phyloP scores from a whole-genome alignment of 352 stramenopile species.

The Plasmopara viticola region DNA sequence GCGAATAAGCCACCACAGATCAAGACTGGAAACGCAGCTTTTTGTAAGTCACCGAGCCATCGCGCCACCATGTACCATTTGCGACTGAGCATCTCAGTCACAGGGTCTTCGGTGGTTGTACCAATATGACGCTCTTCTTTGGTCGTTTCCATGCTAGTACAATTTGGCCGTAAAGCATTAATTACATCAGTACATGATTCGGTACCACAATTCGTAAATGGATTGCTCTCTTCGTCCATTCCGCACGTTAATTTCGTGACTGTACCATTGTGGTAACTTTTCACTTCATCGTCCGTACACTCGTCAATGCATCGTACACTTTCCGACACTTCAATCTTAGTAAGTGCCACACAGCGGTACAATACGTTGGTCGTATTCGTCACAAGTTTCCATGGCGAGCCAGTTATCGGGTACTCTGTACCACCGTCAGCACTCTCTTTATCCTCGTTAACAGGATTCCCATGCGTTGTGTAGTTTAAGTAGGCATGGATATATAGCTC shows the following conservation, averaged over 20 bases:
- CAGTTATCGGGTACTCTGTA: constrained; percentile 46
- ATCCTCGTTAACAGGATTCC: constrained; percentile 32
- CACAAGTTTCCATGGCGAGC: constrained; percentile 54
- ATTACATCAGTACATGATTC: constrained; percentile 42
- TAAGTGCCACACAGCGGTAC: constrained; percentile 67
- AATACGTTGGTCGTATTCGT: constrained; percentile 61
- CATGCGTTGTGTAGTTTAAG: constrained; percentile 37
- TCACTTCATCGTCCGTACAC: constrained; percentile 38
- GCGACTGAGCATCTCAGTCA: constrained; percentile 54
- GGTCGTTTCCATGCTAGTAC: constrained; percentile 45
- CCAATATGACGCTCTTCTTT: constrained; percentile 39
- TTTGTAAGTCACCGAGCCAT: constrained; percentile 74
- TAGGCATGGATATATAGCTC: constrained; percentile 58
- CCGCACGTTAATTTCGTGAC: constrained; percentile 31
- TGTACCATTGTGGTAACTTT: constrained; percentile 21
- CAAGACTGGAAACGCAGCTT: constrained; percentile 68
- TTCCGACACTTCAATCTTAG: constrained; percentile 36
- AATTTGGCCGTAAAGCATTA: constrained; percentile 32
- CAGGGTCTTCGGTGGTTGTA: constrained; percentile 35
- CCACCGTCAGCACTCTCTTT: constrained; percentile 13
- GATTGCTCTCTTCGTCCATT: constrained; percentile 34
- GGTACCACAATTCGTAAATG: constrained; percentile 45
- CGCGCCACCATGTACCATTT: constrained; percentile 65
- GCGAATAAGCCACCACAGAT: constrained; percentile 67
- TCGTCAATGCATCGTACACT: constrained; percentile 56